Base-by-base conservation (phyloP, 2,329 filamentous ascomycete genomes). In the Chaetothyriales sp. region DNA sequence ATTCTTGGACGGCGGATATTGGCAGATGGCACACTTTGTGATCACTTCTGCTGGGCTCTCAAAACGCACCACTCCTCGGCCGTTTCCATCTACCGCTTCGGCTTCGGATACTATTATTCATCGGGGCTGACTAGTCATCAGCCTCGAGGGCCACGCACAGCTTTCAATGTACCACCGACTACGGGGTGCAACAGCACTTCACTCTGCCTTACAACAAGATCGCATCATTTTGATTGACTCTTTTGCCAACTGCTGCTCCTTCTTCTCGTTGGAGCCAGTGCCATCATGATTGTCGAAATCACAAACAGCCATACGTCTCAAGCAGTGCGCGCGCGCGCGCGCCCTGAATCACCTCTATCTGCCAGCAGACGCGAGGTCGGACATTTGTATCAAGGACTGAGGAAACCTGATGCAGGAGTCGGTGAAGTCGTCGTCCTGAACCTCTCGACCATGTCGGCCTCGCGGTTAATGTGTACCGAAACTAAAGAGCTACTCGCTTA, bases 351-450 rank as follows among this genome's bases (percentile, higher is more conserved):
- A 55, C 19, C 60, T 61, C 42, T 55, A 59, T 18, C 25, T 61
- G 43, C 43, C 43, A 45, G 46, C 8, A 10, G 28, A 12, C 19
- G 26, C 1, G 28, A 49, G 20, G 15, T 49, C n/a, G 26, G 54
- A 59, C 12, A 18, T 64, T 6, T 60, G 62, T 5, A 43, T 57
- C 12, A n/a, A n/a, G n/a, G n/a, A n/a, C n/a, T n/a, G n/a, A n/a
- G n/a, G n/a, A n/a, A n/a, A n/a, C n/a, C 71, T 69, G 0, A 81
- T 82, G 76, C 76, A 80, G 54, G 61, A 68, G 46, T 73, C 72
- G 0, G 68, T 77, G 1, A 71, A 78, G 55, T 65, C 72, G 18
- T 62, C 74, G 0, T 79, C 74, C 59, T 47, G 70, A 73, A 48
- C 52, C 62, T 47, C 65, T 81, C 0, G 76, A 78, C 54, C 62